Evolutionary conservation across 176 grass and related monocot genomes (phyloP), one percentile per base, ranked within the genome.

Genomic region (Aegilops umbellulata): DNA sequence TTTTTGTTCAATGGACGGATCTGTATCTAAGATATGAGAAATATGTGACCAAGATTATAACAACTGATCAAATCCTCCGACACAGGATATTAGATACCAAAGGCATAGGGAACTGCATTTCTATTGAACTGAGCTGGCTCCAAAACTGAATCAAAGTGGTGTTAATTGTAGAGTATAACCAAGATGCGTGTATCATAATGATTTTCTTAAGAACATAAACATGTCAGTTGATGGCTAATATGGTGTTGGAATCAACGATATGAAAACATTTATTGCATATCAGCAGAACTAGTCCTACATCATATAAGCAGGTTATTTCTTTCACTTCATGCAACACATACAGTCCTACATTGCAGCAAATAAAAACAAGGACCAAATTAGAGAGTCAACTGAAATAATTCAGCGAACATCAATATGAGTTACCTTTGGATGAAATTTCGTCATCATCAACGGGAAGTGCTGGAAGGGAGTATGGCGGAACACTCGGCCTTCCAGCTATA

Each of bases 391-490:
- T 14, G 58, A 65, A 79, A 62, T 46, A 62, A 57, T 79, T 27
- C 2, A 41, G 44, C 29, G 2, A 80, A 88, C 62, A 76, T 69
- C 31, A 61, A 87, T 69, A 67, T 34, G 26, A 88, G 14, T 44
- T 84, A 98, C 95, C 86, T 86, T 95, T 90, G 26, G 79, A 90
- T 22, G 95, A 87, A 85, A 95, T 92, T 77, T 95, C 91, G 29
- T 98, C 93, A 76, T 95, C 93, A 49, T 95, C 95, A 69, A 92
- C 72, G 67, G 86, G 89, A 87, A 90, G 70, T 78, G 88, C 82
- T 47, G 91, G 93, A 87, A 95, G 63, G 13, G 87, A 81, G 78
- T 92, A 95, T 25, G 93, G 86, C 74, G 89, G 87, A 88, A 93
- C 87, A 81, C 74, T 90, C 73, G 95, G 89, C 46, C 91, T 87